Base-by-base conservation (phyloP, 1,284 basidiomycete genomes). In the Pseudozyma thailandica region DNA sequence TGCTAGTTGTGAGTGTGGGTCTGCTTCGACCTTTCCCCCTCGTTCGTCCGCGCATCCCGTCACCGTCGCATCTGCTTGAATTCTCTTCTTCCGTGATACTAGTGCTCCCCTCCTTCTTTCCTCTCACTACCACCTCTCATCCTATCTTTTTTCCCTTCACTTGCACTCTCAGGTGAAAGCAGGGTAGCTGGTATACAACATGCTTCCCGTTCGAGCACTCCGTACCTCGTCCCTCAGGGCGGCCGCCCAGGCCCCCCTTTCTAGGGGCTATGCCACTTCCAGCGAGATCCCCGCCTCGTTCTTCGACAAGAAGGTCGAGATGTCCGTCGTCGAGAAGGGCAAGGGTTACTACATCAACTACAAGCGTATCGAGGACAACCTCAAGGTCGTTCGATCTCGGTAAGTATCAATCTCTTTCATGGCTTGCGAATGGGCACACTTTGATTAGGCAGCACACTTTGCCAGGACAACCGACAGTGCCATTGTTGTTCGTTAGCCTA, bases 291-390 rank as follows among this genome's bases (percentile, higher is more conserved):
- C 69, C 25, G 55, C 72, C 39, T 74, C 72, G 8, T 66, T 81
- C 52, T 78, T 79, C 48, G 72, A 79, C 71, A 75, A 74, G 50
- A 82, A 82, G 69, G 79, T 82, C 49, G 81, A 82, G 68, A 78
- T 82, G 72, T 78, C 75, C 66, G 45, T 63, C 50, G 66, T 81
- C 54, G 81, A 82, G 70, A 74, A 74, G 59, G 81, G 81, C 62
- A 78, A 81, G 74, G 78, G 77, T 31, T 75, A 75, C 79, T 82
- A 74, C 73, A 63, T 82, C 68, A 81, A 81, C 72, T 82, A 82
- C 80, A 72, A 77, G 66, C 73, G 73, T 47, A 72, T 82, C 48
- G 79, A 78, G 61, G 79, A 82, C 54, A 82, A 82, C 79, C 72
- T 82, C 58, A 75, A 79, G 63, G 63, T 82, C 59, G 79, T 82